Evolutionary conservation across 805 yeast species (phyloP).

Genomic region (Hagleromyces aurorensis): DNA sequence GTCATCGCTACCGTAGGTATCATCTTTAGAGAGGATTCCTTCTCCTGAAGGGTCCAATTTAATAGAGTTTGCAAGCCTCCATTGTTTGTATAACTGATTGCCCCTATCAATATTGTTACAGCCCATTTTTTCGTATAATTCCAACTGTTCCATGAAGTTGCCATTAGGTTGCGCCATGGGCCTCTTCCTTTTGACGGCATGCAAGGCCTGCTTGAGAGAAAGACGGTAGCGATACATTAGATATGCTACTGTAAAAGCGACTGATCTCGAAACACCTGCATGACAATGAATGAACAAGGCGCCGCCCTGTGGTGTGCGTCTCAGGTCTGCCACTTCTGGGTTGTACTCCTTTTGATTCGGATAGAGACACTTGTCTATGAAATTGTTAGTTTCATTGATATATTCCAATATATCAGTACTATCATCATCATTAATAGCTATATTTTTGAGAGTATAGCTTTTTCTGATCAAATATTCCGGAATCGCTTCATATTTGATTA

Average conservation of each 20-base stretch:
- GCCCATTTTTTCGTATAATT: slow-evolving; percentile 46
- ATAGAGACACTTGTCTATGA: slow-evolving; percentile 58
- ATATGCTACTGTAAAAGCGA: slow-evolving; percentile 79
- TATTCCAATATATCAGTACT: slow-evolving; percentile 55
- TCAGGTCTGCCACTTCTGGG: slow-evolving; percentile 26
- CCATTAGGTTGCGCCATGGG: slow-evolving; percentile 60
- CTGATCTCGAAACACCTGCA: slow-evolving; percentile 90
- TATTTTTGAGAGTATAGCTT: slow-evolving; percentile 46
- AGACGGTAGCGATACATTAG: slow-evolving; percentile 71
- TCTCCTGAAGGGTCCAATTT: slow-evolving; percentile 38
- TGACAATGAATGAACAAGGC: slow-evolving; percentile 66
- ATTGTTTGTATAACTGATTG: slow-evolving; percentile 36
- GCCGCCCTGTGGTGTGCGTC: slow-evolving; percentile 34
- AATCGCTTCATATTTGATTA: slow-evolving; percentile 58
- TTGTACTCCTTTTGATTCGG: slow-evolving; percentile 32
- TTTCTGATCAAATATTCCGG: slow-evolving; percentile 35
- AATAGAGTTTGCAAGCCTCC: slow-evolving; percentile 33
- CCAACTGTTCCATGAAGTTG: slow-evolving; percentile 65
- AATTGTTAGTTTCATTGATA: slow-evolving; percentile 53
- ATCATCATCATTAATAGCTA: slow-evolving; percentile 67
- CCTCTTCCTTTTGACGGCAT: slow-evolving; percentile 65
- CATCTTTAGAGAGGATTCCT: slow-evolving; percentile 24
- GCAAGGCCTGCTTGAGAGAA: slow-evolving; percentile 51
- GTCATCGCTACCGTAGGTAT: slow-evolving; percentile 29
- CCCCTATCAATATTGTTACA: slow-evolving; percentile 27